Conservation (phyloP, 1,139 yeast species). For the Yamadazyma membranifaciens region DNA sequence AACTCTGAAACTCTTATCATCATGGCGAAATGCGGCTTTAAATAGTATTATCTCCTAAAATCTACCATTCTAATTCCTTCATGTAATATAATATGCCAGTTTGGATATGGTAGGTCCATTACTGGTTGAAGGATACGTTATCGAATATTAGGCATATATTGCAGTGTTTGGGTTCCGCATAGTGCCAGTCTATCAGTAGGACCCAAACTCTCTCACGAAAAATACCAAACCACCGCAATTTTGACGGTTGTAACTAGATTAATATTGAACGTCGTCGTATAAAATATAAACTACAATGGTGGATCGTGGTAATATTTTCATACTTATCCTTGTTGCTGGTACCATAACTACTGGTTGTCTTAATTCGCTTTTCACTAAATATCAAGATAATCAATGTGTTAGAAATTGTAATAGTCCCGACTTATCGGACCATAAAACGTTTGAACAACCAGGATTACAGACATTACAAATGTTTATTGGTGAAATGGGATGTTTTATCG, state of each 20-base stretch:
- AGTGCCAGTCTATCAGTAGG: slow-evolving; percentile 3
- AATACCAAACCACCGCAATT: slow-evolving; percentile 2
- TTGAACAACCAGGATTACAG: slow-evolving; percentile 79
- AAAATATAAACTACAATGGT: not conserved
- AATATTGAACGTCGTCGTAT: not conserved
- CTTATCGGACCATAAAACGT: slow-evolving; percentile 37
- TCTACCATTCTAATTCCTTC: too few relatives aligned
- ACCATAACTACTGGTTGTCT: slow-evolving; percentile 68
- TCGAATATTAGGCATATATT: not conserved
- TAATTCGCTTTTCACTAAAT: slow-evolving; percentile 73
- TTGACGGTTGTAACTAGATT: not conserved
- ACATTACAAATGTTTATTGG: slow-evolving; percentile 83
- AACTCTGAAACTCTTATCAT: too few relatives aligned
- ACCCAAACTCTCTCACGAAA: not conserved
- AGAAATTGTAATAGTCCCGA: slow-evolving; percentile 51
- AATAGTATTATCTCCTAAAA: too few relatives aligned
- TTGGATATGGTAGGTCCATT: too few relatives aligned
- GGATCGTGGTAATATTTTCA: not conserved
- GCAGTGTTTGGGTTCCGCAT: not conserved
- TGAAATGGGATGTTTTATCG: slow-evolving; percentile 54
- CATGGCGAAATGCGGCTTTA: too few relatives aligned
- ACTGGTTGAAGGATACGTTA: not conserved
- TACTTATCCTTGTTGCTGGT: slow-evolving; percentile 38
- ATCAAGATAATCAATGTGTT: slow-evolving; percentile 76
- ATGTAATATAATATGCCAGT: too few relatives aligned